Evolutionary conservation across 2,329 filamentous ascomycete genomes (phyloP).

Genomic region (Trichoderma harzianum): DNA sequence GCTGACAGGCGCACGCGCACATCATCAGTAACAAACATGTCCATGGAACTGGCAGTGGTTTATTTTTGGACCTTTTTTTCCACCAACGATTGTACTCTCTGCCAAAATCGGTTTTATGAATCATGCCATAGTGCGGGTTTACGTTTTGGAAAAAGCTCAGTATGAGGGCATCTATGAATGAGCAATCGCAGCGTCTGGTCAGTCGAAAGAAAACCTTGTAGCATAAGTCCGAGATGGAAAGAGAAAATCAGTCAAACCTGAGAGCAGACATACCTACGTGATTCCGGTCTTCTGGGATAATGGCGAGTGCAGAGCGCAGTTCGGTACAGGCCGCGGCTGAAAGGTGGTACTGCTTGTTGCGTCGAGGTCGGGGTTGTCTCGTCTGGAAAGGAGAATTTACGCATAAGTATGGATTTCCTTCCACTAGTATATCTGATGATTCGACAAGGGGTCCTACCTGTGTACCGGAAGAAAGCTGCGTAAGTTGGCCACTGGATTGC

Average conservation of each 20-base stretch:
- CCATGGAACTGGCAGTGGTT: constrained; percentile 28
- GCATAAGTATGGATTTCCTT: not conserved
- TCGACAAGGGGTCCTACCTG: not conserved
- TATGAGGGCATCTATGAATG: constrained; percentile 28
- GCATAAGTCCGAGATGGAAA: not conserved
- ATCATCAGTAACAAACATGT: constrained; percentile 31
- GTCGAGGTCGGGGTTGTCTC: not conserved
- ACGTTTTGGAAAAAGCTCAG: constrained; percentile 30
- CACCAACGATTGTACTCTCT: constrained; percentile 33
- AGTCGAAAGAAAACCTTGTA: not conserved
- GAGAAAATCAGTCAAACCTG: fast-evolving
- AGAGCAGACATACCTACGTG: not conserved
- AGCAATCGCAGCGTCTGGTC: not conserved
- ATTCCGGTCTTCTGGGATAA: not conserved
- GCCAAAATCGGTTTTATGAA: constrained; percentile 30
- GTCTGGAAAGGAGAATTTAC: not conserved
- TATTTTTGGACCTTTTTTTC: constrained; percentile 22
- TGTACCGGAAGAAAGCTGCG: not conserved
- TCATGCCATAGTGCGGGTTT: constrained; percentile 35
- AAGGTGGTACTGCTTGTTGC: not conserved
- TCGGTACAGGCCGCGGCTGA: not conserved
- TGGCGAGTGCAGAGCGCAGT: not conserved
- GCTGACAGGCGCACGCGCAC: constrained; percentile 30
- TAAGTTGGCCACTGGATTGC: not conserved
- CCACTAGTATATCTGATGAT: not conserved